Conservation (phyloP, 352 stramenopile genomes). For the Phytophthora pini region DNA sequence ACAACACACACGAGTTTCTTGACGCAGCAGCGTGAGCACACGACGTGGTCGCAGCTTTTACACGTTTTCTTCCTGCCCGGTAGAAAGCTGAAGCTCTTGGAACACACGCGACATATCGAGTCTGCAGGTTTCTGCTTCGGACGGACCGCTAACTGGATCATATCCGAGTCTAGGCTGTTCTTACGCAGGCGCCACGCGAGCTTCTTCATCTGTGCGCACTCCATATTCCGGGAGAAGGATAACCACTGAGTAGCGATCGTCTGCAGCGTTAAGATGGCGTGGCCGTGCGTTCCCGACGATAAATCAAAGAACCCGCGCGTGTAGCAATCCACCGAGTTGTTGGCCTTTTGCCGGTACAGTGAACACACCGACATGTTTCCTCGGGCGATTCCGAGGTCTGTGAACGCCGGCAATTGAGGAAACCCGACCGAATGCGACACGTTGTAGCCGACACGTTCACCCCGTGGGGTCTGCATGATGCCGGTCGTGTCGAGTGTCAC, state of each 20-base stretch:
- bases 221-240: slow-evolving; percentile 40
- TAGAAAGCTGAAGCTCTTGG: slow-evolving; percentile 39
- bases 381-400: slow-evolving; percentile 33
- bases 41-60: slow-evolving; percentile 26
- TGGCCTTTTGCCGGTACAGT: slow-evolving; percentile 41
- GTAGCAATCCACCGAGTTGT: slow-evolving; percentile 40
- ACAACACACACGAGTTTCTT: slow-evolving; percentile 38
- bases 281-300: slow-evolving; percentile 18
- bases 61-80: slow-evolving; percentile 31
- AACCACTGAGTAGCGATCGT: slow-evolving; percentile 36
- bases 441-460: slow-evolving; percentile 43
- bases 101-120: slow-evolving; percentile 29
- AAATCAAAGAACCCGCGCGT: slow-evolving; percentile 44
- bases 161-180: slow-evolving; percentile 25
- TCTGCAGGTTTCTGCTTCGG: slow-evolving; percentile 21
- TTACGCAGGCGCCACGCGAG: slow-evolving; percentile 42
- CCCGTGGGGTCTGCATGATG: slow-evolving; percentile 23
- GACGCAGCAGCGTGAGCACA: slow-evolving; percentile 38
- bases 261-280: slow-evolving; percentile 26
- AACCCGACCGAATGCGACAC: slow-evolving; percentile 44
- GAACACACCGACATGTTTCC: slow-evolving; percentile 49
- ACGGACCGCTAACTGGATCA: slow-evolving; percentile 13
- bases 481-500: slow-evolving; percentile 46
- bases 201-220: slow-evolving; percentile 50
- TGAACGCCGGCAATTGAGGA: slow-evolving; percentile 37